phyloP scores from a whole-genome alignment of 768 basidiomycete genomes.

The Pleurotus pulmonarius region DNA sequence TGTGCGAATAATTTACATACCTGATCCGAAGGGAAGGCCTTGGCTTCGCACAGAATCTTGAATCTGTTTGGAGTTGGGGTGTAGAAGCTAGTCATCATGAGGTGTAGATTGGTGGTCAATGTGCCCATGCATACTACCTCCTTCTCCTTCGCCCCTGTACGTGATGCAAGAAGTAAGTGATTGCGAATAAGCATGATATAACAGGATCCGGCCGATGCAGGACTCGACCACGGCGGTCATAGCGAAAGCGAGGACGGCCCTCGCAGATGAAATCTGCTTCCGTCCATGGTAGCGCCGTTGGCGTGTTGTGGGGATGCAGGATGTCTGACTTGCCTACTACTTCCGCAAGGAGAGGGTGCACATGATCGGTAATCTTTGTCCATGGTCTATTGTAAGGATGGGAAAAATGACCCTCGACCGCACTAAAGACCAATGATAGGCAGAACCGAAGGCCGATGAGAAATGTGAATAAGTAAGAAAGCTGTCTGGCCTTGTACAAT shows the following conservation, averaged over 20 bases:
- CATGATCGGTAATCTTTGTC: constrained; percentile 70
- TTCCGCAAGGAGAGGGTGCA: constrained; percentile 72
- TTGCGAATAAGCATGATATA: constrained; percentile 11
- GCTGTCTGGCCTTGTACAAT: constrained; percentile 3
- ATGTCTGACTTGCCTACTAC: constrained; percentile 63
- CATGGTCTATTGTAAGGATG: constrained; percentile 86
- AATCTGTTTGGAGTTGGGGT: constrained; percentile 78
- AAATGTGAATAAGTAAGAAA: neutral
- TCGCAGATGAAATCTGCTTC: neutral
- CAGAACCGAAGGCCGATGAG: constrained; percentile 7
- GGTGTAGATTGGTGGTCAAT: constrained; percentile 91
- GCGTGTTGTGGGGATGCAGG: too few relatives aligned
- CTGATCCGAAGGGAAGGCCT: constrained; percentile 96
- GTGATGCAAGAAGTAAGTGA: constrained; percentile 10
- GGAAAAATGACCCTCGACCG: constrained; percentile 83
- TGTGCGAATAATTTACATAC: constrained; percentile 36
- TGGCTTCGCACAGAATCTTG: constrained; percentile 94
- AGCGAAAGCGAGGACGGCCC: too few relatives aligned
- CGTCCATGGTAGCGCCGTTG: neutral
- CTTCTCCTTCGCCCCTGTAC: constrained; percentile 73
- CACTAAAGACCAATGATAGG: constrained; percentile 42
- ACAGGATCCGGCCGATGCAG: constrained; percentile 8
- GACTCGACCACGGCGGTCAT: constrained; percentile 1
- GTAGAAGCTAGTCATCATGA: constrained; percentile 94
- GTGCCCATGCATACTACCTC: constrained; percentile 97